Evolutionary conservation across 805 yeast genomes (phyloP).

Genomic region (Clavispora carvajalis): DNA sequence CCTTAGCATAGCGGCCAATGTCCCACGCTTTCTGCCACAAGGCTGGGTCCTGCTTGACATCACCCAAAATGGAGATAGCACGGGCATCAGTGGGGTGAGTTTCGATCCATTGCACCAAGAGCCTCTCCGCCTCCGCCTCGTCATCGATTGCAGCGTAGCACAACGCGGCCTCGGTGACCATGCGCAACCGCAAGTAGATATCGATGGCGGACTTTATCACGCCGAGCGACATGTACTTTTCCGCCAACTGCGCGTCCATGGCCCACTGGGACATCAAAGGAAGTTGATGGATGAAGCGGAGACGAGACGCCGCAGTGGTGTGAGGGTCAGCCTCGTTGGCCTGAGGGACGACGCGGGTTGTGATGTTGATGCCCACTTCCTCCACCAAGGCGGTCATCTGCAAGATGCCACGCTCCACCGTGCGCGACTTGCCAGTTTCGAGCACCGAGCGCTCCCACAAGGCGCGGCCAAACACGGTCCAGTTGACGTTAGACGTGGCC

Average conservation of each 20-base stretch:
- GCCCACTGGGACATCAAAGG: slow-evolving; percentile 82
- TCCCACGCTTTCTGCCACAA: slow-evolving; percentile 88
- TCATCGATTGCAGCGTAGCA: slow-evolving; percentile 86
- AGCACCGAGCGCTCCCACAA: slow-evolving; percentile 86
- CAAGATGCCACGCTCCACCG: slow-evolving; percentile 88
- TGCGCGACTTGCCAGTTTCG: slow-evolving; percentile 75
- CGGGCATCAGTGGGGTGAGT: slow-evolving; percentile 72
- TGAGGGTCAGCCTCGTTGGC: slow-evolving; percentile 27
- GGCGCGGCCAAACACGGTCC: slow-evolving; percentile 75
- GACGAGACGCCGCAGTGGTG: slow-evolving; percentile 41
- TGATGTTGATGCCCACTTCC: slow-evolving; percentile 69
- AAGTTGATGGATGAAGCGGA: slow-evolving; percentile 66
- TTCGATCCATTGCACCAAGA: slow-evolving; percentile 50
- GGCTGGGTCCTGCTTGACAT: slow-evolving; percentile 67
- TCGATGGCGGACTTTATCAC: slow-evolving; percentile 82
- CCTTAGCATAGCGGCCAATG: slow-evolving; percentile 72
- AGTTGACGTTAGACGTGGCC: slow-evolving; percentile 44
- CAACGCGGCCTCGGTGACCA: slow-evolving; percentile 79
- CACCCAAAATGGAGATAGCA: slow-evolving; percentile 81
- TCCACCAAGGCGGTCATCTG: slow-evolving; percentile 92
- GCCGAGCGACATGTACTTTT: slow-evolving; percentile 80
- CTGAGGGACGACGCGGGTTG: slow-evolving; percentile 49
- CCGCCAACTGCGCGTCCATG: slow-evolving; percentile 78
- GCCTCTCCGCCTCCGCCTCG: slow-evolving; percentile 56
- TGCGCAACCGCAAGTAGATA: slow-evolving; percentile 71